Evolutionary conservation across 805 yeast species (phyloP), one percentile per base, ranked within the genome.

Genomic region (Brettanomyces anomalus): DNA sequence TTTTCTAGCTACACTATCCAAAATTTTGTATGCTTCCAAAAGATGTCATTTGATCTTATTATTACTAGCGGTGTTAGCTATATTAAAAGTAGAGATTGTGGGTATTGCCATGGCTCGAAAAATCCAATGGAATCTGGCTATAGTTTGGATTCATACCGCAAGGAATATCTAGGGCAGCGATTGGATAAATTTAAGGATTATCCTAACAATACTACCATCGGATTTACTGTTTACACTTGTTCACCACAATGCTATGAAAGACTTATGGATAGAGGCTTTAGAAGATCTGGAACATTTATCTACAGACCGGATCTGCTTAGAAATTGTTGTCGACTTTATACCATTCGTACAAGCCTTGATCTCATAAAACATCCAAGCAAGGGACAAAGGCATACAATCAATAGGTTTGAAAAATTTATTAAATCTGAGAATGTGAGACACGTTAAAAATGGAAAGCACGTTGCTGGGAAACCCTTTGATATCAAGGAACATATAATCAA

Each of bases 241-340:
- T 56, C 76, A 0, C 64, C 74, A 5, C 57, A 58, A 15, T 72
- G 71, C 21, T 87, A 87, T 54, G 89, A 85, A 53, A 54, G 51
- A 17, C 56, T 85, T 49, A 76, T 89, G 52, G 79, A 86, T 51
- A 64, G 69, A 50, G 95, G 95, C 2, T 87, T 74, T 55, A 74
- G 95, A 57, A 66, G 97, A 43, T 82, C 93, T 28, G 96, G 96
- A 0, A 57, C 61, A 2, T 83, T 76, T 49, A 41, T 60, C 18
- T 60, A 72, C 43, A 66, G 72, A 53, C 77, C 85, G 0, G 96
- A 89, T 56, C 59, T 77, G 47, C 54, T 82, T 26, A 60, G 88
- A 33, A 76, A 77, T 35, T 88, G 97, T 56, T 88, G 97, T 52
- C 70, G 89, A 17, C 71, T 79, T 58, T 85, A 77, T 57, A 81